Evolutionary conservation across 2,329 filamentous ascomycete species (phyloP).

Genomic region (Alternaria triticimaculans): DNA sequence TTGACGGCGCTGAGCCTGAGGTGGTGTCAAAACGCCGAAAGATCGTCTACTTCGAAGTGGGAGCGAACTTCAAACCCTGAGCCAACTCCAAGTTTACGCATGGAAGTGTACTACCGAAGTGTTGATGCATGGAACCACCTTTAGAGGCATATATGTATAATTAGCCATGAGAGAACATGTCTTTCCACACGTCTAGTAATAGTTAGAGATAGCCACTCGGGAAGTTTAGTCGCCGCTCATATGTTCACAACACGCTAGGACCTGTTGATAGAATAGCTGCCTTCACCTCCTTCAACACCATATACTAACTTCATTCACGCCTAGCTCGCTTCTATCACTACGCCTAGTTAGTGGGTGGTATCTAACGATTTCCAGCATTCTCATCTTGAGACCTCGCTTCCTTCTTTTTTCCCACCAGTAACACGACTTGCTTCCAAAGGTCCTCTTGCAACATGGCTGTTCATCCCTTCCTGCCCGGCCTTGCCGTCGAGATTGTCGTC

Average conservation of each 20-base stretch:
- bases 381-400: background rate
- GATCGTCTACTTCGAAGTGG: background rate
- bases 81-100: background rate
- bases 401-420: background rate
- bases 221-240: background rate
- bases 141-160: background rate
- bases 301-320: background rate
- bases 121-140: background rate
- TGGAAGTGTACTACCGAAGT: background rate
- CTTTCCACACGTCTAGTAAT: background rate
- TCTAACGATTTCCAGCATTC: too few species aligned
- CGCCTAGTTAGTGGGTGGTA: rapidly evolving
- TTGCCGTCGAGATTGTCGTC: background rate
- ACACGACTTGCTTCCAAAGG: background rate
- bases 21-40: background rate
- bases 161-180: background rate
- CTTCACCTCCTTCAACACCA: background rate
- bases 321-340: background rate
- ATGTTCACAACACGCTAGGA: background rate
- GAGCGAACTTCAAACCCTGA: background rate
- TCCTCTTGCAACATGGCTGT: background rate
- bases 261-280: background rate
- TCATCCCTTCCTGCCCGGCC: background rate
- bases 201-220: background rate
- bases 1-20: background rate